phyloP scores from a whole-genome alignment of 306 rosid genomes.

The Vigna mungo region DNA sequence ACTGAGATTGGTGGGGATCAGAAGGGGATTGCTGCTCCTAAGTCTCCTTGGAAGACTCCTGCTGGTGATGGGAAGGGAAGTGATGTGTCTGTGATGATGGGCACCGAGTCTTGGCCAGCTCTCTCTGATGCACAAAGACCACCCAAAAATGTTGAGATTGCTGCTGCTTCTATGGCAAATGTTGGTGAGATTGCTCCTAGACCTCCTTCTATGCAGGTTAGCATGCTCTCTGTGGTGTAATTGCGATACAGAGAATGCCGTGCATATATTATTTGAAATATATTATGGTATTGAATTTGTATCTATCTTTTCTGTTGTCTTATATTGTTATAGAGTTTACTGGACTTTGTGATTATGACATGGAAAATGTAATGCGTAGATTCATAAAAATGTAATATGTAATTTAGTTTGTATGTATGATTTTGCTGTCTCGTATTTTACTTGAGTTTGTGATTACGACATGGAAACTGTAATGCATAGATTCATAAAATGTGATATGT shows the following conservation, averaged over 20 bases:
- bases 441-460: neutral
- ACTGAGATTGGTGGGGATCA: constrained; percentile 63
- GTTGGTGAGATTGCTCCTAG: constrained; percentile 50
- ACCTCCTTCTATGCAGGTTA: constrained; percentile 65
- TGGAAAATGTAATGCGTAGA: too few relatives aligned
- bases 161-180: constrained; percentile 41
- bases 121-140: constrained; percentile 75
- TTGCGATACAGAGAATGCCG: constrained; percentile 3
- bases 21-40: constrained; percentile 68
- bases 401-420: too few relatives aligned
- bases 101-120: constrained; percentile 87
- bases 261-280: neutral
- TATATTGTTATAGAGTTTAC: too few relatives aligned
- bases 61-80: constrained; percentile 49
- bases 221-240: neutral
- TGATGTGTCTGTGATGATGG: constrained; percentile 77
- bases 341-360: too few relatives aligned
- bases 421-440: too few relatives aligned
- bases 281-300: neutral
- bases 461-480: constrained; percentile 8
- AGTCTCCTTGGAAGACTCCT: constrained; percentile 91
- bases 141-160: constrained; percentile 55
- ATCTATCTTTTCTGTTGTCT: neutral
- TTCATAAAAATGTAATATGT: too few relatives aligned
- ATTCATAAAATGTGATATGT: neutral